A percentile compares a stretch with the other conserved stretches of the same genome.
Conservation (phyloP, 805 yeast species). For the Hanseniaspora guilliermondii region DNA sequence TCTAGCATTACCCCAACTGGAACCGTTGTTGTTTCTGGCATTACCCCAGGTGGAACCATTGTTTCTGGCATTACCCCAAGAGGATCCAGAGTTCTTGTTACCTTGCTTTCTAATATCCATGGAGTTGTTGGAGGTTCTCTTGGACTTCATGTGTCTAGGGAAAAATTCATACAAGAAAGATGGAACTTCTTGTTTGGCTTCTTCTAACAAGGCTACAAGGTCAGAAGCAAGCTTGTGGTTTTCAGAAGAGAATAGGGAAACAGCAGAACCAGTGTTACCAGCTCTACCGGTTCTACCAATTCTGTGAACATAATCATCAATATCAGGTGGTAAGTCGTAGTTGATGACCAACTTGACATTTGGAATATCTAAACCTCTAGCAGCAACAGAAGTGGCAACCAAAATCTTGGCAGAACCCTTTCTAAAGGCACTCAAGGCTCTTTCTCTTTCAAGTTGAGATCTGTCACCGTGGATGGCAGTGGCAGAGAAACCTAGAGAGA, state of each 20-base stretch:
- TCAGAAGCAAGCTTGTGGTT: constrained; percentile 83
- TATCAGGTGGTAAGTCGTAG: constrained; percentile 91
- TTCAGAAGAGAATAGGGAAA: constrained; percentile 95
- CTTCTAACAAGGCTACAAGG: constrained; percentile 70
- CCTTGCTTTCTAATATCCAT: constrained; percentile 42
- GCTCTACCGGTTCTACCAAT: constrained; percentile 99
- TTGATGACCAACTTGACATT: constrained; percentile 95
- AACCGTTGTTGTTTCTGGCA: constrained; percentile 27
- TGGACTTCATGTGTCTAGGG: constrained; percentile 60
- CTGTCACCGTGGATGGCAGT: constrained; percentile 99
- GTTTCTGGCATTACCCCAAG: not conserved
- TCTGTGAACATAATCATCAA: constrained; percentile 98
- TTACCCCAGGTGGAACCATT: constrained; percentile 28
- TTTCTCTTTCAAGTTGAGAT: constrained; percentile 94
- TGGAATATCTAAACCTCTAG: constrained; percentile 99
- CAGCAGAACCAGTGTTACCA: constrained; percentile 96
- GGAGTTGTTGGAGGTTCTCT: constrained; percentile 37
- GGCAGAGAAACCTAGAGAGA: constrained; percentile 83
- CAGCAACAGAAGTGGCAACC: constrained; percentile 99
- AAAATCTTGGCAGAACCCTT: constrained; percentile 82
- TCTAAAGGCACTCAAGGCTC: constrained; percentile 89
- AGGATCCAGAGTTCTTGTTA: constrained; percentile 15
- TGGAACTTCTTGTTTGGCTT: constrained; percentile 97
- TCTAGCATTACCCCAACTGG: constrained; percentile 26
- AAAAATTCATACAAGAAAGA: constrained; percentile 67